These are phyloP conservation scores for Tricholoma hemisulphureum DNA, from an alignment of 768 basidiomycete species.

Conservation along the genomic window DNA sequence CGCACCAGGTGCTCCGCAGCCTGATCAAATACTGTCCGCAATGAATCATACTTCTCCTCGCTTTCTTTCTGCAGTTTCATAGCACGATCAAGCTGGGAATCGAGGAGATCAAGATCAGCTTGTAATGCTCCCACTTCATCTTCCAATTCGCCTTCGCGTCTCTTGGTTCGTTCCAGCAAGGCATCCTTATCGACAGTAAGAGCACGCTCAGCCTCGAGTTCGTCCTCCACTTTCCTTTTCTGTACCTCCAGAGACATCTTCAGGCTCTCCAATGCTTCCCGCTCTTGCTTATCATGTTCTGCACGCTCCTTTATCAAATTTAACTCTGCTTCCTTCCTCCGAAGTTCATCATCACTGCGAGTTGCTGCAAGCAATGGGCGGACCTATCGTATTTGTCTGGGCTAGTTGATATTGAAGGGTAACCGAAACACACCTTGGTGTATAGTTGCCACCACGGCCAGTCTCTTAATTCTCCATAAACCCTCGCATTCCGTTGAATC, in stretches of 20 bases:
- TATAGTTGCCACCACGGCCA: conserved; percentile 99
- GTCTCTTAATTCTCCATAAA: conserved; percentile 85
- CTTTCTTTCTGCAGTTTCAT: conserved; percentile 74
- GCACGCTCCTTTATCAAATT: conserved; percentile 78
- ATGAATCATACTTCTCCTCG: conserved; percentile 72
- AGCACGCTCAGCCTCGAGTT: conserved; percentile 78
- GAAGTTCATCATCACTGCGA: conserved; percentile 86
- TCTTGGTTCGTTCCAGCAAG: conserved; percentile 79
- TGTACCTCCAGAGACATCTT: conserved; percentile 83
- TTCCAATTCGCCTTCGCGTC: conserved; percentile 79
- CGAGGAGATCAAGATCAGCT: conserved; percentile 77
- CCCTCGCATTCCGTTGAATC: conserved; percentile 90
- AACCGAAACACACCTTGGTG: conserved; percentile 63
- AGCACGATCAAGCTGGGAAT: conserved; percentile 82
- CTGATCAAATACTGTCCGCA: conserved; percentile 74
- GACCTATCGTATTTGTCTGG: conserved; percentile 46
- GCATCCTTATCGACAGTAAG: conserved; percentile 81
- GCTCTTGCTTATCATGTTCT: conserved; percentile 82
- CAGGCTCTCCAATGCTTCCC: conserved; percentile 71
- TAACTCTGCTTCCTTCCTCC: conserved; percentile 83
- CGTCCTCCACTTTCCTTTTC: conserved; percentile 78
- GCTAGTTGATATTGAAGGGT: background rate
- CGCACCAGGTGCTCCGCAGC: conserved; percentile 85
- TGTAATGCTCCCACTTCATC: conserved; percentile 83
- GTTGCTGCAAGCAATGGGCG: conserved; percentile 92